Base-by-base conservation (phyloP, 371 early-diverging fungal species). In the Cokeromyces recurvatus region DNA sequence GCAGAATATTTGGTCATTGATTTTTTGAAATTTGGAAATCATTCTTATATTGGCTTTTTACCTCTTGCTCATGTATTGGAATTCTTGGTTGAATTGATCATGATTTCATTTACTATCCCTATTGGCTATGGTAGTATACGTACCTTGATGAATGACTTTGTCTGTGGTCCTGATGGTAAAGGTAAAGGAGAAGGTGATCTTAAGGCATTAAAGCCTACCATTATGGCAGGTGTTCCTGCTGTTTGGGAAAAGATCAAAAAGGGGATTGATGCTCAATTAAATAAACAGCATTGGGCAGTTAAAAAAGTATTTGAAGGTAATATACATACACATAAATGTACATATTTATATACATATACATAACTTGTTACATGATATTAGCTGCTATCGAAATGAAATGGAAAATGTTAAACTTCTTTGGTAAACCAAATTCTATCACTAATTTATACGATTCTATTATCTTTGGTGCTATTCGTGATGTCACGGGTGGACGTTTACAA, bases 11-110 rank as follows among this genome's bases (percentile, higher is more conserved):
- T 78, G 32, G 68, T 66, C 1, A 53, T 64, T 19, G 70, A 73
- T 31, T 51, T 64, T n/a, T 22, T 78, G 7, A 27, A 60, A 5
- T 32, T 66, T 17, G 71, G 57, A 0, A 43, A 71, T 7, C 85
- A 84, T 37, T 47, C 65, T 4, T 75, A 93, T 48, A 77, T 96
- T 32, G 91, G 91, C 0, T 95, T 89, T 59, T 68, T 98, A 32
- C 98, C 97, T 10, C 64, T 93, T 4, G 94, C 96, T 5, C 98
- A 98, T 66, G 86, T 87, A 3, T 72, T 89, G 29, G 91, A 92
- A 46, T 82, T 90, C 52, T 59, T 85, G 15, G 72, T 88, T 16
- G 86, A 89, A 47, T 65, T 72, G 20, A 68, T 83, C 38, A 51
- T 75, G 48, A 61, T 91, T 11, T 51, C 58, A 3, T 24, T 62